phyloP scores from a whole-genome alignment of 345 rosid genomes.

The Brassica rapa region DNA sequence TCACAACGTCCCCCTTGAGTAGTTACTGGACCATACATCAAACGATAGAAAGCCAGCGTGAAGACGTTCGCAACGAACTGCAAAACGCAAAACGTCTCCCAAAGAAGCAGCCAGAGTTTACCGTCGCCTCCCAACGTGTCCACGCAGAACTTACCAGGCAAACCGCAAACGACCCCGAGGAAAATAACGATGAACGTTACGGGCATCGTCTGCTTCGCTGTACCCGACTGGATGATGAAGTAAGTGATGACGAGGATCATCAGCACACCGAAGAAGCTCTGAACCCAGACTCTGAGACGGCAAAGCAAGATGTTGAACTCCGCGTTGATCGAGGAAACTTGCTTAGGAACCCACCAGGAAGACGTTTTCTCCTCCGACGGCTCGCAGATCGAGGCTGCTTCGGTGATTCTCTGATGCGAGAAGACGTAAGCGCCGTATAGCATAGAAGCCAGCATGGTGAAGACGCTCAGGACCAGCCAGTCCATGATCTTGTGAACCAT shows the following conservation, averaged over 20 bases:
- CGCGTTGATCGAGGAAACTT: conserved; percentile 53
- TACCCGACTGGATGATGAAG: conserved; percentile 54
- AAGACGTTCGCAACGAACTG: conserved; percentile 63
- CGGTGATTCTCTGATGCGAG: conserved; percentile 64
- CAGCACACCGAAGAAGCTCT: conserved; percentile 64
- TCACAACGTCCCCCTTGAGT: conserved; percentile 28
- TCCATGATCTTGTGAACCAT: conserved; percentile 67
- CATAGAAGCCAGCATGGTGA: conserved; percentile 59
- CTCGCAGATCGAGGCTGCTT: conserved; percentile 68
- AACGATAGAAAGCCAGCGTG: conserved; percentile 45
- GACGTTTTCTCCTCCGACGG: conserved; percentile 51
- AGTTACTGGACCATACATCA: conserved; percentile 58
- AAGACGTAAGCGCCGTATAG: conserved; percentile 60
- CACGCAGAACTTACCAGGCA: conserved; percentile 74
- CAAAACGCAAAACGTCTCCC: conserved; percentile 69
- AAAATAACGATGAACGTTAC: conserved; percentile 65
- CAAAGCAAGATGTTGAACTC: conserved; percentile 54
- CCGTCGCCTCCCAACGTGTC: conserved; percentile 88
- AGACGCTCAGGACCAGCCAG: conserved; percentile 75
- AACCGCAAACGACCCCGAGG: conserved; percentile 69
- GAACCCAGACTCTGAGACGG: conserved; percentile 59
- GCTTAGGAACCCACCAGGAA: conserved; percentile 76
- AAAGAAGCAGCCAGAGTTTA: conserved; percentile 62
- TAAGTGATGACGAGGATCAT: conserved; percentile 59
- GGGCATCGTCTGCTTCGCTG: conserved; percentile 67